Base-by-base conservation (phyloP, 352 stramenopile species). In the Phytopythium helicoides region DNA sequence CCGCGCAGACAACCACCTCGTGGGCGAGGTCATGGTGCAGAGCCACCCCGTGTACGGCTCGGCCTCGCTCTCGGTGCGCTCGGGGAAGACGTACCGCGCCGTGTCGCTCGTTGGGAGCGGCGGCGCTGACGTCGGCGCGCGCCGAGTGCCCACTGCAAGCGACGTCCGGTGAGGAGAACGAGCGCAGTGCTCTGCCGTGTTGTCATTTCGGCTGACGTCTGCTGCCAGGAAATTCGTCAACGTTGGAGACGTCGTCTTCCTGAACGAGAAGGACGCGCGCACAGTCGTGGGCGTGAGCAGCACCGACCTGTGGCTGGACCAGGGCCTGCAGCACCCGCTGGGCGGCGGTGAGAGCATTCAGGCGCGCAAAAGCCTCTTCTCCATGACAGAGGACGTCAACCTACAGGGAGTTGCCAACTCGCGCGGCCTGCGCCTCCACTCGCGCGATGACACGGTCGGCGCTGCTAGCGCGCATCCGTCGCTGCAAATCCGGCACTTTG, bases 21-120 rank as follows among this genome's bases (percentile, higher is more conserved):
- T 87, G 7, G 76, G 76, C 1, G 62, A 81, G 40, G 70, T 81
- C 14, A 68, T 67, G 18, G 66, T 87, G 34, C 49, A 78, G 40
- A 84, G 60, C 52, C 76, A 87, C 42, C 76, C 76, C 7, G 65
- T 80, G 21, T 81, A 83, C 50, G 73, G 73, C 11, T 74, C 76
- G 3, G 76, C 72, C 12, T 81, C 76, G 6, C 56, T 87, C 7
- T 71, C 72, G 2, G 78, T 87, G 58, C 58, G 62, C 18, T 87
- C 76, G 1, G 71, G 72, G 2, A 73, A 72, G 28, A 60, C 56
- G 19, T 87, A 84, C 45, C 66, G 69, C 5, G 68, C 60, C 14
- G 62, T 77, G 21, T 64, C 62, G 18, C 59, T 60, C 5, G 72
- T 87, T 15, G 58, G 54, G 28, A 56, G 16, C 40, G 61, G 44